Evolutionary conservation across 73 alveolate species (phyloP).

Genomic region (Blepharisma japonicum): DNA sequence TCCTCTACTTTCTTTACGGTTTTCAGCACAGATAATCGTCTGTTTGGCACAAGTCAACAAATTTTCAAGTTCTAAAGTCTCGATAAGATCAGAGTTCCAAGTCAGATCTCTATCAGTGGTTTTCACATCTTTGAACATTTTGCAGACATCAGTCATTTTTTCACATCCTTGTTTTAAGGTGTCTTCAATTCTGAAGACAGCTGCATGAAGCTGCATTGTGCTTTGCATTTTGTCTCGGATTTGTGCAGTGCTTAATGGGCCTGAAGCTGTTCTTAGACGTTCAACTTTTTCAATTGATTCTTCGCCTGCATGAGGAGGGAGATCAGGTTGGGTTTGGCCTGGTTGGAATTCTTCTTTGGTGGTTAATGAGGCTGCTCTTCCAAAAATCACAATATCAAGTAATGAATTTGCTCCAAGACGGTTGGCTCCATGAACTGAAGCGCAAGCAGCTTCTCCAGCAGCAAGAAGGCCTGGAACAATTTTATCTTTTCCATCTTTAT

Average conservation of each 20-base stretch:
- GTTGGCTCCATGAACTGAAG: constrained; percentile 99
- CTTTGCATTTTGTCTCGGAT: constrained; percentile 78
- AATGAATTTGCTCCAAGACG: constrained; percentile 97
- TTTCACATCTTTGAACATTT: too few relatives aligned
- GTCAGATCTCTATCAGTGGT: too few relatives aligned
- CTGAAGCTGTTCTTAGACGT: constrained; percentile 73
- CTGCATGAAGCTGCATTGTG: constrained; percentile 72
- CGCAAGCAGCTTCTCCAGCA: constrained; percentile 98
- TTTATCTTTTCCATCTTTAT: constrained; percentile 68
- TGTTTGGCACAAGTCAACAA: constrained; percentile 60
- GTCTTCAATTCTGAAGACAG: constrained; percentile 55
- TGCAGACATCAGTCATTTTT: too few relatives aligned
- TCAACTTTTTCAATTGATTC: constrained; percentile 80
- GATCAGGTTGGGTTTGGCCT: constrained; percentile 21
- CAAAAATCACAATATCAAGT: constrained; percentile 94
- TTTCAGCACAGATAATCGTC: constrained; percentile 66
- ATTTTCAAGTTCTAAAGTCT: constrained; percentile 73
- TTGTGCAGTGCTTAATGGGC: constrained; percentile 76
- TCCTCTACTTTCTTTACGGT: constrained; percentile 69
- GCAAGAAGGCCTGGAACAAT: constrained; percentile 91
- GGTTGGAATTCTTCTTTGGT: neutral
- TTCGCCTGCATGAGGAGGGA: constrained; percentile 86
- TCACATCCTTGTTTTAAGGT: too few relatives aligned
- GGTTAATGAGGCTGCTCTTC: constrained; percentile 42
- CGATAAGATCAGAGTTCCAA: constrained; percentile 68